Evolutionary conservation across 371 early-diverging fungal genomes (phyloP).

Genomic region (Rhizopus delemar): DNA sequence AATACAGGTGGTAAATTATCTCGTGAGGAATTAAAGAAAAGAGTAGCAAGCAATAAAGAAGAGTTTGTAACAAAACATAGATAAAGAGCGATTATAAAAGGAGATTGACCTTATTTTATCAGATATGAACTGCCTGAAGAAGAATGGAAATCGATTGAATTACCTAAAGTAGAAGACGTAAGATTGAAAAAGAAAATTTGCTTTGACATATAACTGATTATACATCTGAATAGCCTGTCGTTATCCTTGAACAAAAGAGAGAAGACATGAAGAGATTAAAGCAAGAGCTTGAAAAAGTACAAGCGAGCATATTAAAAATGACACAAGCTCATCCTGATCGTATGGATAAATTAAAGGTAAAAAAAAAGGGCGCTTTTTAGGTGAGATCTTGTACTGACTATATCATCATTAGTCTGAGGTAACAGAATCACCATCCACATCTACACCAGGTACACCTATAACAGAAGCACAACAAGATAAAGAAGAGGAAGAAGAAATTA

Average conservation of each 20-base stretch:
- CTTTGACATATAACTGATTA: not conserved
- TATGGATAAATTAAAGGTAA: constrained; percentile 38
- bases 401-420: not conserved
- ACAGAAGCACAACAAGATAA: constrained; percentile 5
- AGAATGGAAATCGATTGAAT: constrained; percentile 66
- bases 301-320: constrained; percentile 31
- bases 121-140: constrained; percentile 71
- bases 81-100: too few species aligned
- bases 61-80: constrained; percentile 37
- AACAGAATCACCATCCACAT: constrained; percentile 7
- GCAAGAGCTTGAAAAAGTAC: constrained; percentile 40
- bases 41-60: constrained; percentile 72
- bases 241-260: constrained; percentile 57
- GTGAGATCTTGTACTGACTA: too few species aligned
- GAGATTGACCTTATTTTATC: not conserved
- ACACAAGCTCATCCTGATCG: constrained; percentile 30
- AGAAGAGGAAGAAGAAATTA: constrained; percentile 2
- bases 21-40: constrained; percentile 70
- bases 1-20: constrained; percentile 78
- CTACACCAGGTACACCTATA: constrained; percentile 16
- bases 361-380: not conserved
- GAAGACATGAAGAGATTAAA: constrained; percentile 54
- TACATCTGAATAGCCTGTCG: constrained; percentile 19
- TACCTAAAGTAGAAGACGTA: constrained; percentile 69
- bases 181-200: constrained; percentile 18